phyloP scores from a whole-genome alignment of 768 basidiomycete genomes.

The Rhizopogon roseolus region DNA sequence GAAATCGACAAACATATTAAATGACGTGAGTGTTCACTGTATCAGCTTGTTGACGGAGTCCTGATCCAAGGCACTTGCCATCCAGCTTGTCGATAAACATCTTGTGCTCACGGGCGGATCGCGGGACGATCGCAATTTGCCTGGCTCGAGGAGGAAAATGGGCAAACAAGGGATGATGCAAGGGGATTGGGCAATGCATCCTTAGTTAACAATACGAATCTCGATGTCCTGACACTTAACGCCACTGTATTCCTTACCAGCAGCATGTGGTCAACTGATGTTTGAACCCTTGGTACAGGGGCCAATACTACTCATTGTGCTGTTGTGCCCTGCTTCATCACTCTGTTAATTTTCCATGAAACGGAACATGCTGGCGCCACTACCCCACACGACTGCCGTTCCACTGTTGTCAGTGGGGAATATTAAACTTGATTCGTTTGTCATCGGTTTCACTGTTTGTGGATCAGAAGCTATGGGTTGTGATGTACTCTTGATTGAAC shows the following conservation, averaged over 20 bases:
- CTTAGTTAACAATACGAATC: conserved; percentile 7
- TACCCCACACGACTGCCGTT: no score
- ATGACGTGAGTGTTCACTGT: conserved; percentile 62
- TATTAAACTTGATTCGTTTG: no score
- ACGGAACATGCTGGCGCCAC: no score
- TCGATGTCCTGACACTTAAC: neutral
- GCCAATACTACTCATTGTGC: no score
- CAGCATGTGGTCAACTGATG: no score
- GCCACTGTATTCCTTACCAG: neutral
- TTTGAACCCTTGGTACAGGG: no score
- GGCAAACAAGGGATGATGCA: conserved; percentile 41
- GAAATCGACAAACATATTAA: conserved; percentile 81
- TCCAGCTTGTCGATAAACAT: conserved; percentile 77
- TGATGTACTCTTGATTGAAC: neutral
- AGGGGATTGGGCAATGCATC: conserved; percentile 57
- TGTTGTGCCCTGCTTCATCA: no score
- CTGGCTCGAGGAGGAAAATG: conserved; percentile 44
- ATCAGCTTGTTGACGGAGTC: neutral
- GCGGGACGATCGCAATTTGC: conserved; percentile 45
- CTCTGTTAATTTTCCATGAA: no score
- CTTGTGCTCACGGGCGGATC: conserved; percentile 49
- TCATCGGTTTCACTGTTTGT: conserved; percentile 18
- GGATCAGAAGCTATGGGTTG: neutral
- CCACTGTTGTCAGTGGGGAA: no score
- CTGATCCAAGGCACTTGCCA: conserved; percentile 7